A percentile compares a stretch with the other conserved stretches of the same genome.
phyloP scores from a whole-genome alignment of 495 filamentous ascomycete genomes.

The Daldinia bambusicola region DNA sequence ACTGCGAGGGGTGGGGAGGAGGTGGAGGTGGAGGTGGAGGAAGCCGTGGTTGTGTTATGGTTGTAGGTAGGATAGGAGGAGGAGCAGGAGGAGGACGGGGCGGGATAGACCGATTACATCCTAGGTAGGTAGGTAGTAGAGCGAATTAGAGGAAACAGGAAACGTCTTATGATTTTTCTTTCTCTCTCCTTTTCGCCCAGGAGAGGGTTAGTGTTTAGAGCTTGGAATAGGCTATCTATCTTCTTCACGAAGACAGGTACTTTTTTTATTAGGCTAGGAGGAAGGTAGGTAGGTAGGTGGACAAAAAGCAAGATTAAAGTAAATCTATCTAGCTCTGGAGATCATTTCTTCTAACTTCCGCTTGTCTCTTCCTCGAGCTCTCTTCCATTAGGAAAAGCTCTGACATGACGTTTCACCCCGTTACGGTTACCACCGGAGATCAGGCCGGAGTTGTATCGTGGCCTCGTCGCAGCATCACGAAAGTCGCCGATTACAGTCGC shows the following conservation, averaged over 20 bases:
- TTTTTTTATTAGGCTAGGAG: too few relatives aligned
- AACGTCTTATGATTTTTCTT: conserved; percentile 1
- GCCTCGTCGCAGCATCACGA: conserved; percentile 19
- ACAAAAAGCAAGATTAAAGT: too few relatives aligned
- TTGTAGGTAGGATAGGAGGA: too few relatives aligned
- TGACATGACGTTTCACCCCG: background rate
- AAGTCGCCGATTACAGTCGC: background rate
- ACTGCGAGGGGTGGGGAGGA: too few relatives aligned
- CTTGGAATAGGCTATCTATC: background rate
- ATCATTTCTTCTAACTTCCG: background rate
- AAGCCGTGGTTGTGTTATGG: too few relatives aligned
- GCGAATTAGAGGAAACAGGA: background rate
- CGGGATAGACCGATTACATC: background rate
- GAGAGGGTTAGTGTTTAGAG: background rate
- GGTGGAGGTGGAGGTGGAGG: background rate
- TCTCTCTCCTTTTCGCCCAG: background rate
- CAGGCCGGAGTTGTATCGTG: background rate
- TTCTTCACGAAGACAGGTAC: too few relatives aligned
- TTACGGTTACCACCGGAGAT: background rate
- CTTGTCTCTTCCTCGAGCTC: background rate
- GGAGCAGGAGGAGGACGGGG: conserved; percentile 9
- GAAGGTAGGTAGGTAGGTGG: too few relatives aligned
- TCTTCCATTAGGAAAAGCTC: background rate
- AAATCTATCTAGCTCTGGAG: too few relatives aligned
- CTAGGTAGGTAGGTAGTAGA: too few relatives aligned